Base-by-base conservation (phyloP, 2,329 filamentous ascomycete species). In the Shiraia sp. region DNA sequence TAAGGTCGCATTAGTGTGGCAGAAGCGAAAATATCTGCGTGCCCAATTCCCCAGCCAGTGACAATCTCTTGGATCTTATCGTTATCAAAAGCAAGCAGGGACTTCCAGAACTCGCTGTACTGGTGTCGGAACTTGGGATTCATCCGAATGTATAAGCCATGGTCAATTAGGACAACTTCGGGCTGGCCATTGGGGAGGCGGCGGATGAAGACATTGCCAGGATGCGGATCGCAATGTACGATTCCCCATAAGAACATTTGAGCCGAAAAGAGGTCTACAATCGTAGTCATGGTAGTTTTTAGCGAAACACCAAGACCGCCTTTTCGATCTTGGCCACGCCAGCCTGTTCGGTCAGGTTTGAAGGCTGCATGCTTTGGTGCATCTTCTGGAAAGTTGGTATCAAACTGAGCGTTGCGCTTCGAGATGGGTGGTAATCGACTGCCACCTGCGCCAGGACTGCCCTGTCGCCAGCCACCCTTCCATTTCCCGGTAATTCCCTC, bases 211-310 rank as follows among this genome's bases (percentile, higher is more conserved):
- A 97, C 93, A 72, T 99, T 99, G 19, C 92, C 92, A 1, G 93
- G 93, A 64, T 99, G 93, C 8, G 93, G 93, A 67, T 99, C 93
- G 72, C 92, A 96, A 74, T 99, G 92, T 0, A 97, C 88, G 30
- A 88, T 81, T 10, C 93, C 93, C 88, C 90, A 97, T 52, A 95
- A 86, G 76, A 96, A 99, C 79, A 97, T 97, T 65, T 97, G 92
- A 2, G 90, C 91, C n/a, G 86, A 88, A 75, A 97, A 99, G 24
- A 97, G 79, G 66, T 96, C 92, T 35, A 96, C 82, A 84, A 97
- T 96, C 23, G 90, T 96, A 5, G 86, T 87, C 93, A 97, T 97
- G 45, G 96, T 90, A 45, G 92, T 86, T 61, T 87, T 88, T 22
- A 90, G 76, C 6, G 82, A 84, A 3, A 99, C 75, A 0, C 93